Base-by-base conservation (phyloP, 176 grass and related monocot genomes). In the Aegilops sharonensis region DNA sequence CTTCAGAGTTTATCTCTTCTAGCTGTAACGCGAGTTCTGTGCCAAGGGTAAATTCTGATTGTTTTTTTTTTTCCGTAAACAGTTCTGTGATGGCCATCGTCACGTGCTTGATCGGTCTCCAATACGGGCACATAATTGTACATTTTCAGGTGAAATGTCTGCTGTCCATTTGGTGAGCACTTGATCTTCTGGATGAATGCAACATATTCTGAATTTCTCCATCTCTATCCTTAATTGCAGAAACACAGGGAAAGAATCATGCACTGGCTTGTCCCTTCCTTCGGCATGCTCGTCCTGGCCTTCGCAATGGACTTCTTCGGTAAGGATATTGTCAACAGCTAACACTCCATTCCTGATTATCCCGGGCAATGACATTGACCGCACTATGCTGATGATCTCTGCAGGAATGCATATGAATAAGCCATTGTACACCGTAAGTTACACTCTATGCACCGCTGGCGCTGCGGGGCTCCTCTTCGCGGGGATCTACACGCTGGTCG, bases 41-140 rank as follows among this genome's bases (percentile, higher is more conserved):
- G 43, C 10, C 43, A 9, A 64, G 31, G 23, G 11, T 32, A 45
- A 86, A 45, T 50, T 81, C 77, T 92, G 52, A 77, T 31, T 30
- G 14, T 56, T 88, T 8, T 72, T 75, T n/a, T 12, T 86, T 87
- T 85, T 47, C 20, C 80, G 20, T 50, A 40, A 78, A 36, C 89
- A 99, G 97, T 47, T 99, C 97, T 76, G 81, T 94, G 56, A 99
- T 99, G 97, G 94, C 92, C 43, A 87, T 93, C 80, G 94, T 94
- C 34, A 97, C 94, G 43, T 99, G 97, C 86, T 85, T 97, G 81
- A 93, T 99, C 20, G 97, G 97, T 78, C 91, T 99, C 45, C 97
- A 99, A 29, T 99, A 90, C 61, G 97, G 97, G 29, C 97, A 99
- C 59, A 61, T 94, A 23, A 92, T 99, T 34, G 85, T 97, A 77